Evolutionary conservation across 2,329 filamentous ascomycete genomes (phyloP).

Genomic region (Pseudocercospora pini-densiflorae): DNA sequence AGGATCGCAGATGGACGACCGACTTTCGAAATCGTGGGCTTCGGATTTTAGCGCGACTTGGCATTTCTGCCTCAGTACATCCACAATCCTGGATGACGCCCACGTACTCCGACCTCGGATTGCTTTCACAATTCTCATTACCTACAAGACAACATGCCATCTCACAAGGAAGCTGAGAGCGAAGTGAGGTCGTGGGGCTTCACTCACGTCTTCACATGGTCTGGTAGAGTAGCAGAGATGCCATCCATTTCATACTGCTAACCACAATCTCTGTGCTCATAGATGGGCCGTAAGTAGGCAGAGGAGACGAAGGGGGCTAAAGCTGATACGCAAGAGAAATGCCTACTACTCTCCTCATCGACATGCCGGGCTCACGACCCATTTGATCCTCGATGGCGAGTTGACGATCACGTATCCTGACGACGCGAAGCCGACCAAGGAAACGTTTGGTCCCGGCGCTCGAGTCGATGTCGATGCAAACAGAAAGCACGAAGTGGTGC

Average conservation of each 20-base stretch:
- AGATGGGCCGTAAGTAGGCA: constrained; percentile 65
- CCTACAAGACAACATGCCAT: constrained; percentile 25
- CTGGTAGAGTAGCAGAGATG: constrained; percentile 30
- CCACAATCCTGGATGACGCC: neutral
- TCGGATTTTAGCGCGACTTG: constrained; percentile 8
- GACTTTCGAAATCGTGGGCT: constrained; percentile 7
- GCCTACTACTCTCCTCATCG: constrained; percentile 70
- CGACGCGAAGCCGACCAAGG: constrained; percentile 60
- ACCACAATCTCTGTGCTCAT: neutral
- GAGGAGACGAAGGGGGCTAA: constrained; percentile 9
- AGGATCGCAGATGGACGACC: neutral
- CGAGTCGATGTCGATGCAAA: constrained; percentile 69
- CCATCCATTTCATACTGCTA: neutral
- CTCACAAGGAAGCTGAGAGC: constrained; percentile 58
- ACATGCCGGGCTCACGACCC: constrained; percentile 68
- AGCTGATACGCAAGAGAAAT: constrained; percentile 53
- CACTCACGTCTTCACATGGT: constrained; percentile 71
- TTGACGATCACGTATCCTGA: constrained; percentile 70
- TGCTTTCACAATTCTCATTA: neutral
- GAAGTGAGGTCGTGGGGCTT: constrained; percentile 74
- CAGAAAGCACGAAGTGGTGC: constrained; percentile 64
- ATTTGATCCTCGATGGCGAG: constrained; percentile 68
- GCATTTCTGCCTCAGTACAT: constrained; percentile 3
- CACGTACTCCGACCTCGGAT: neutral
- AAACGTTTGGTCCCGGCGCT: constrained; percentile 63